phyloP scores from a whole-genome alignment of 225 moss, liverwort and hornwort species.

The Bryoerythrophyllum caledonicum region DNA sequence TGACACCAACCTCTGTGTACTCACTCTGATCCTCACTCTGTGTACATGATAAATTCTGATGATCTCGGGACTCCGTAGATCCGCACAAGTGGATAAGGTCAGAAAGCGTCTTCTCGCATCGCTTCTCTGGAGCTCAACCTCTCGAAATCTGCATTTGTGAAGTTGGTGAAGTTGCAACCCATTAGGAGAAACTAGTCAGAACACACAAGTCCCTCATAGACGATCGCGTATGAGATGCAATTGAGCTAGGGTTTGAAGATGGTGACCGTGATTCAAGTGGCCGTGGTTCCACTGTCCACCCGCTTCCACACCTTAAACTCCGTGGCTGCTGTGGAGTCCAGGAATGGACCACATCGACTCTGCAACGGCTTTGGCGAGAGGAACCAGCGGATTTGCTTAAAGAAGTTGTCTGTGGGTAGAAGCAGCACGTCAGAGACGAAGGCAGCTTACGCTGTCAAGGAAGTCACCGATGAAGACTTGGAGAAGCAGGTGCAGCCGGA shows the following conservation, averaged over 20 bases:
- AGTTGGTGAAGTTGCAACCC: neutral
- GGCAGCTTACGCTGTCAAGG: constrained; percentile 37
- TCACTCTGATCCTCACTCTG: neutral
- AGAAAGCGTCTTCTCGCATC: neutral
- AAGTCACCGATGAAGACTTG: constrained; percentile 45
- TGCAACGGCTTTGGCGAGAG: constrained; percentile 1
- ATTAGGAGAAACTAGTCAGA: neutral
- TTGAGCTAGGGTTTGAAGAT: constrained; percentile 4
- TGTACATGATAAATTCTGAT: neutral
- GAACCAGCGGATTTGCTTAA: constrained; percentile 5
- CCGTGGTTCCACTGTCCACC: constrained; percentile 6
- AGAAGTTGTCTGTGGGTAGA: constrained; percentile 3
- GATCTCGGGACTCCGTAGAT: neutral
- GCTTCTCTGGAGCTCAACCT: neutral
- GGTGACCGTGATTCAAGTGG: constrained; percentile 27
- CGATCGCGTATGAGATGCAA: neutral
- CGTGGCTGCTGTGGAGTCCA: neutral
- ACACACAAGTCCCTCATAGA: neutral
- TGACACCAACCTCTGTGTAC: neutral
- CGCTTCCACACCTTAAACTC: neutral
- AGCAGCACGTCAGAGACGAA: constrained; percentile 28
- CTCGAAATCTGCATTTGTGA: neutral
- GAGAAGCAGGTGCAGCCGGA: constrained; percentile 45
- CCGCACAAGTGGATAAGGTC: constrained; percentile 21
- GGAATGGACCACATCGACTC: neutral